Percentiles rank a stretch among this genome's conserved stretches.
phyloP scores from a whole-genome alignment of 1,284 basidiomycete species.

The Pascua guehoae region DNA sequence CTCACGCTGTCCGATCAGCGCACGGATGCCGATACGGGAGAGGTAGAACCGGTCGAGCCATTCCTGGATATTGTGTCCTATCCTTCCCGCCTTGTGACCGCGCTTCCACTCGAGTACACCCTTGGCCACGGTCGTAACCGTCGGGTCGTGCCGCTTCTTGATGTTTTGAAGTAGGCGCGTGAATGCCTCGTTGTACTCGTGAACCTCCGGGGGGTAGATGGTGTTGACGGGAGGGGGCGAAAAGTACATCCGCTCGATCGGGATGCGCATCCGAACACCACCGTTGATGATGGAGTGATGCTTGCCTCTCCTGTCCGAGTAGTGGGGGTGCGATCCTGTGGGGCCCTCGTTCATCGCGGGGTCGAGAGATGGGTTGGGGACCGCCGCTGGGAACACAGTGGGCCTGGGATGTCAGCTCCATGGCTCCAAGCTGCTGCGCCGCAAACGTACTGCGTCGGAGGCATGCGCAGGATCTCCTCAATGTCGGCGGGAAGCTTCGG shows the following conservation, averaged over 20 bases:
- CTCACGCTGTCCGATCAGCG: conserved; percentile 73
- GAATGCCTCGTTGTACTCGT: conserved; percentile 89
- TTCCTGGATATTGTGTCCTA: conserved; percentile 81
- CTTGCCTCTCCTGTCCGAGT: conserved; percentile 19
- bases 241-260: conserved; percentile 69
- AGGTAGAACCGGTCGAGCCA: conserved; percentile 98
- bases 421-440: neutral
- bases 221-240: conserved; percentile 63
- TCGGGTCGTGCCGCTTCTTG: conserved; percentile 93
- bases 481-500: conserved; percentile 66
- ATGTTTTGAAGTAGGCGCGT: conserved; percentile 83
- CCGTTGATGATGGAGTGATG: conserved; percentile 19
- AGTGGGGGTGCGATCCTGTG: conserved; percentile 9
- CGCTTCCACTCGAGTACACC: conserved; percentile 65
- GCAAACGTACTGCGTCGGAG: conserved; percentile 46
- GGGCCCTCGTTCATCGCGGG: conserved; percentile 43
- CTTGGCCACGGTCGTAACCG: conserved; percentile 94
- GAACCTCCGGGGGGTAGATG: conserved; percentile 86
- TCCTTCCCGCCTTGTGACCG: conserved; percentile 45
- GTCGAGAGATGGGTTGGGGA: conserved; percentile 48
- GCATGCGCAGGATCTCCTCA: conserved; percentile 62
- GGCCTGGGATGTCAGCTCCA: conserved; percentile 6
- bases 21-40: conserved; percentile 93
- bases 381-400: conserved; percentile 39
- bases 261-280: conserved; percentile 34